These are phyloP conservation scores for Heritiera fomes DNA, from an alignment of 345 rosid genomes.

Conservation along the genomic window DNA sequence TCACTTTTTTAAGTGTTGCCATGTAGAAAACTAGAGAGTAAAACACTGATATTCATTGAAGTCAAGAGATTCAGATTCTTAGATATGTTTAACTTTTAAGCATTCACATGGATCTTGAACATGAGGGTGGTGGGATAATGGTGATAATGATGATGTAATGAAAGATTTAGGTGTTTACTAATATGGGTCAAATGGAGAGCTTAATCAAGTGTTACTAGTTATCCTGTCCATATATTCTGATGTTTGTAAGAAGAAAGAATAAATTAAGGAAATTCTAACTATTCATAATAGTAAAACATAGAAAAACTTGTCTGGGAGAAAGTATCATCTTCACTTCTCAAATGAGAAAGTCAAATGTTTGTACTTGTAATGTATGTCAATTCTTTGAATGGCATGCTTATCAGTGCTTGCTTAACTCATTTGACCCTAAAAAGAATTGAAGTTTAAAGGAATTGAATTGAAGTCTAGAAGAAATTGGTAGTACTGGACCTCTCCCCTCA, in stretches of 20 bases:
- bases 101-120: background rate
- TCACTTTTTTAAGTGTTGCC: background rate
- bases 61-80: background rate
- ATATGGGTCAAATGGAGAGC: background rate
- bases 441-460: background rate
- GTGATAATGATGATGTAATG: background rate
- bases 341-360: background rate
- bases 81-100: background rate
- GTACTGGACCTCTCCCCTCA: background rate
- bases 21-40: background rate
- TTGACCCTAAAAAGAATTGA: background rate
- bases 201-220: background rate
- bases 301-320: background rate
- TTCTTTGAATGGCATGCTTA: background rate
- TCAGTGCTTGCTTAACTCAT: background rate
- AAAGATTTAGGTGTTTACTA: background rate
- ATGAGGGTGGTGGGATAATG: background rate
- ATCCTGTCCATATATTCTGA: background rate
- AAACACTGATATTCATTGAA: background rate
- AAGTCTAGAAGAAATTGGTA: background rate
- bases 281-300: background rate
- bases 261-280: background rate
- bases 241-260: constrained; percentile 6
- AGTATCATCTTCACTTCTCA: background rate
- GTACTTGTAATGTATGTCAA: background rate